These are phyloP conservation scores for Lunasporangiospora selenospora DNA, from an alignment of 192 early-diverging fungal species.

Conservation along the genomic window DNA sequence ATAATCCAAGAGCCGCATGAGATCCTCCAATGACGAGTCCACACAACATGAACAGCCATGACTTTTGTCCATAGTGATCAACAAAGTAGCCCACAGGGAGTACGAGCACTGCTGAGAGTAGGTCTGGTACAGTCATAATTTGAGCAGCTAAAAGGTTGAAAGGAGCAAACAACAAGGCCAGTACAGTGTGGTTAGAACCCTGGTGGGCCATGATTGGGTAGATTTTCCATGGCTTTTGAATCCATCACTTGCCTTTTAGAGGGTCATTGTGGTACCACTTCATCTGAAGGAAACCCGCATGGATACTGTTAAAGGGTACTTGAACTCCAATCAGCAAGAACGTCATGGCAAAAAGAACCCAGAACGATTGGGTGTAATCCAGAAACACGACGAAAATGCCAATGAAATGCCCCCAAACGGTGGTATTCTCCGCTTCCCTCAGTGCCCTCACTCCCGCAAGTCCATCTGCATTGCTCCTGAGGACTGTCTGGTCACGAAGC, in stretches of 20 bases:
- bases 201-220: too few species aligned
- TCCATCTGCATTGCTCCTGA: too few species aligned
- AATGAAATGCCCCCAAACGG: too few species aligned
- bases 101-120: constrained; percentile 65
- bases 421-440: too few species aligned
- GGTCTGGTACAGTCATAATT: constrained; percentile 62
- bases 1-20: constrained; percentile 62
- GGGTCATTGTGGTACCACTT: constrained; percentile 62
- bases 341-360: constrained; percentile 58
- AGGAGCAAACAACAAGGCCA: too few species aligned
- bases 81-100: constrained; percentile 64
- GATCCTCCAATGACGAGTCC: constrained; percentile 59
- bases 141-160: constrained; percentile 48
- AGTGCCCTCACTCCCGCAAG: too few species aligned
- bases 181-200: too few species aligned
- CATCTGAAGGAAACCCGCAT: constrained; percentile 62
- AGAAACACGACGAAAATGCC: too few species aligned
- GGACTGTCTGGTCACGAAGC: too few species aligned
- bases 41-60: constrained; percentile 58
- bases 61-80: constrained; percentile 61
- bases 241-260: constrained; percentile 52
- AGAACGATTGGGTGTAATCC: constrained; percentile 52
- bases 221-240: too few species aligned
- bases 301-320: constrained; percentile 70
- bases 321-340: constrained; percentile 58